These are phyloP conservation scores for Talaromyces adpressus DNA, from an alignment of 495 filamentous ascomycete species.

Conservation along the genomic window DNA sequence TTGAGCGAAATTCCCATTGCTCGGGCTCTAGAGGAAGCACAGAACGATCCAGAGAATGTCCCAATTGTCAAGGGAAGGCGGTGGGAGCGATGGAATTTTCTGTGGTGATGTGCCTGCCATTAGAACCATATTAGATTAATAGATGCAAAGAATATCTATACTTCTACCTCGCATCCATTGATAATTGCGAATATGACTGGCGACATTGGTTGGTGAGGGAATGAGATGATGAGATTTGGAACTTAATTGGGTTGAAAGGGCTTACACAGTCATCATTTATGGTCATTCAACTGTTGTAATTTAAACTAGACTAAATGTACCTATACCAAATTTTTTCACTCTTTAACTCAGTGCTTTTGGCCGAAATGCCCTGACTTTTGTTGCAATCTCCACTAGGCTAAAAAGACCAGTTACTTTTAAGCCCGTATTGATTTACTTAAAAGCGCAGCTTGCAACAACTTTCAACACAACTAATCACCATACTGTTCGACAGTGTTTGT, in stretches of 20 bases:
- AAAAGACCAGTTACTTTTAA: no score
- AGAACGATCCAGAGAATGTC: slow-evolving; percentile 24
- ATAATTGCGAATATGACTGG: no score
- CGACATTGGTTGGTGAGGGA: background rate
- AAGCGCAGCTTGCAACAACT: no score
- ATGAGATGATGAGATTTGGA: background rate
- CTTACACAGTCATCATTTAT: no score
- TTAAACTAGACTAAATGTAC: no score
- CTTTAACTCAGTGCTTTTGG: no score
- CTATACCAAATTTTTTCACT: no score
- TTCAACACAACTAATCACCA: background rate
- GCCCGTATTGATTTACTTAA: no score
- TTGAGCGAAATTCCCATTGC: slow-evolving; percentile 24
- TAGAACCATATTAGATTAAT: background rate
- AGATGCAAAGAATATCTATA: background rate
- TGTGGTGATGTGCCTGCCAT: slow-evolving; percentile 15
- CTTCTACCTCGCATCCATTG: background rate
- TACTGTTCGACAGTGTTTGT: background rate
- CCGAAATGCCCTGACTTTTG: background rate
- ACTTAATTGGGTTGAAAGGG: no score
- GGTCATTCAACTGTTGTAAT: no score
- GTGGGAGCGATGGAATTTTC: slow-evolving; percentile 21
- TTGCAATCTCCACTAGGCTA: no score
- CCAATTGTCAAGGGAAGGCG: slow-evolving; percentile 19
- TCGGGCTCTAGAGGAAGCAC: slow-evolving; percentile 25